These are phyloP conservation scores for Croton setiger DNA, from an alignment of 441 rosid species.

Conservation along the genomic window DNA sequence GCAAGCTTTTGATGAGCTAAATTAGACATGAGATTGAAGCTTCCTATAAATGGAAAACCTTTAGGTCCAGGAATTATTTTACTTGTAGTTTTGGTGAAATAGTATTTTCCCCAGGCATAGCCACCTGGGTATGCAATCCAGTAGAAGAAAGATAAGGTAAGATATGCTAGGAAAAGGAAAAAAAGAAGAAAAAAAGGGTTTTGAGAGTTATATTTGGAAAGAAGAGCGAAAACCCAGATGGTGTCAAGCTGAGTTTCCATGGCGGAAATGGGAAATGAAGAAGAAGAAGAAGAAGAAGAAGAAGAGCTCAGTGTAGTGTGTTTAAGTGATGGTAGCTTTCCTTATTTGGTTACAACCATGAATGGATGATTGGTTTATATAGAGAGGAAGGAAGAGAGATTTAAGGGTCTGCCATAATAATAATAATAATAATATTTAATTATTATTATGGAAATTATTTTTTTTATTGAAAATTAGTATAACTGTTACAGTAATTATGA, in stretches of 20 bases:
- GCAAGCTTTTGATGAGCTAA: slow-evolving; percentile 43
- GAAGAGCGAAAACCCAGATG: slow-evolving; percentile 37
- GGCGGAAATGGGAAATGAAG: not conserved
- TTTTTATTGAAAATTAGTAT: not conserved
- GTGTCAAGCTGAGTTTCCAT: slow-evolving; percentile 40
- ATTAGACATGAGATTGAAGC: slow-evolving; percentile 41
- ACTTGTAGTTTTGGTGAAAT: slow-evolving; percentile 2
- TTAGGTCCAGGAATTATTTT: slow-evolving; percentile 41
- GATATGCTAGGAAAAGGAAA: slow-evolving; percentile 29
- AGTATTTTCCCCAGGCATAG: slow-evolving; percentile 50
- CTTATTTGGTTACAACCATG: slow-evolving; percentile 34
- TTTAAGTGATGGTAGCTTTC: slow-evolving; percentile 18
- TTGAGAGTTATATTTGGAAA: slow-evolving; percentile 30
- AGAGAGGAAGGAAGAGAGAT: slow-evolving; percentile 14
- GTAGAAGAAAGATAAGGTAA: slow-evolving; percentile 27
- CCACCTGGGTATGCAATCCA: slow-evolving; percentile 46
- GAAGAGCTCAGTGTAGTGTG: not conserved
- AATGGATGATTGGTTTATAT: slow-evolving; percentile 29
- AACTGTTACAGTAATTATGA: slow-evolving; percentile 5
- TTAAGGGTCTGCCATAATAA: not conserved
- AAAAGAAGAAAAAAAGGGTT: slow-evolving; percentile 23
- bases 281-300: not conserved
- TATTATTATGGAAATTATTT: not conserved
- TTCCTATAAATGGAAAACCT: slow-evolving; percentile 44
- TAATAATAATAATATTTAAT: not conserved